phyloP scores from a whole-genome alignment of 345 rosid genomes.

The Jatropha curcas region DNA sequence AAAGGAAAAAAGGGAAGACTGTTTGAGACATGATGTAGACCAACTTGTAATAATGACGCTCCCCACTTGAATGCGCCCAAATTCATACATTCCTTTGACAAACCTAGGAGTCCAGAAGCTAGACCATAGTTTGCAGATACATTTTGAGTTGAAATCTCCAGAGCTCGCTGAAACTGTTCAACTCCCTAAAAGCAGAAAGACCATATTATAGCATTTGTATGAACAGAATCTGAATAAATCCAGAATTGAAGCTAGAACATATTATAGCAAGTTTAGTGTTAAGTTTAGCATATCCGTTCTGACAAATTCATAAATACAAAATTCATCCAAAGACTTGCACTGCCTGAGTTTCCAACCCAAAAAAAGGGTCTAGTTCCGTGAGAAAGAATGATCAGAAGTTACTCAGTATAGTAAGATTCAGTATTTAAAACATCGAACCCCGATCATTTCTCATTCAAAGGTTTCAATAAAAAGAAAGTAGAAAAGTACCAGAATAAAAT shows the following conservation, averaged over 20 bases:
- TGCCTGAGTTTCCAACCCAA: not conserved
- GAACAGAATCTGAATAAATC: constrained; percentile 3
- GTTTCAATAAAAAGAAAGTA: not conserved
- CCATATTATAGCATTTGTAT: constrained; percentile 8
- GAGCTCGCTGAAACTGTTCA: constrained; percentile 75
- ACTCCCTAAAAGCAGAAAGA: constrained; percentile 57
- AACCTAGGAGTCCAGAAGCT: constrained; percentile 78
- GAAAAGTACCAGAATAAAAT: not conserved
- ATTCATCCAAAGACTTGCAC: not conserved
- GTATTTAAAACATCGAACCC: not conserved
- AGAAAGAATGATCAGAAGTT: not conserved
- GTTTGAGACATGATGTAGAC: constrained; percentile 16
- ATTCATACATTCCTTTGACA: constrained; percentile 78
- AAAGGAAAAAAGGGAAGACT: not conserved
- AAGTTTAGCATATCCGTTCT: not conserved
- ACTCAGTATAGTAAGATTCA: not conserved
- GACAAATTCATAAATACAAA: not conserved
- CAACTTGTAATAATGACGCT: constrained; percentile 83
- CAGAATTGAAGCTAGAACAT: not conserved
- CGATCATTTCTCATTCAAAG: too few species aligned
- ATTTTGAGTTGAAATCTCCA: constrained; percentile 71
- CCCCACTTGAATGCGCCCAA: constrained; percentile 88
- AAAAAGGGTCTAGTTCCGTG: not conserved
- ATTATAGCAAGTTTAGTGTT: not conserved
- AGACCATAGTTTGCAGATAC: constrained; percentile 78